Conservation (phyloP, 371 early-diverging fungal genomes). For the Mortierella sp. region DNA sequence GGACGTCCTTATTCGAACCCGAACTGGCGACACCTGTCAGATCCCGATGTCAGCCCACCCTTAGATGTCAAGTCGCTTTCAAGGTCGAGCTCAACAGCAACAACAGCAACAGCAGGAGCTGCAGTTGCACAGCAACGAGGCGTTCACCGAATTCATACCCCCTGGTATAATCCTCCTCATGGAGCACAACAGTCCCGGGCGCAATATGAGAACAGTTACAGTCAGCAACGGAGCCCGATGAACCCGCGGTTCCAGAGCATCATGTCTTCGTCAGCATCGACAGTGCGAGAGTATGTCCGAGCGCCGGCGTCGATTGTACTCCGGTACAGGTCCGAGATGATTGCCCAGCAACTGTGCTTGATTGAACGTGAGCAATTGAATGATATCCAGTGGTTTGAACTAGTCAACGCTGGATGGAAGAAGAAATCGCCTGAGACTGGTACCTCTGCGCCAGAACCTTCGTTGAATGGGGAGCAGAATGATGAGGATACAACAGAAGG, state of each 20-base stretch:
- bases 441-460: not conserved
- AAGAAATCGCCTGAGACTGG: constrained; percentile 38
- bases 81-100: not conserved
- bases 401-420: constrained; percentile 75
- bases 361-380: constrained; percentile 69
- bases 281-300: constrained; percentile 16
- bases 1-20: not conserved
- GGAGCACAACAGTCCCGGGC: not conserved
- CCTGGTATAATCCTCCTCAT: constrained; percentile 13
- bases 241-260: constrained; percentile 46
- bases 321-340: constrained; percentile 65
- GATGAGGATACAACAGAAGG: not conserved
- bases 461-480: not conserved
- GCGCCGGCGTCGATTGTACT: constrained; percentile 63
- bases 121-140: constrained; percentile 2
- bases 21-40: not conserved
- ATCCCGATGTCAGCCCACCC: not conserved
- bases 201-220: constrained; percentile 26
- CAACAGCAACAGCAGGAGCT: not conserved
- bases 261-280: constrained; percentile 12
- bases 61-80: not conserved
- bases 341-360: constrained; percentile 75
- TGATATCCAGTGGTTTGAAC: constrained; percentile 74
- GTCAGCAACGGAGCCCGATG: constrained; percentile 45
- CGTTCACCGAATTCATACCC: not conserved